These are phyloP conservation scores for Martensiomyces pterosporus DNA, from an alignment of 192 early-diverging fungal species.

Conservation along the genomic window DNA sequence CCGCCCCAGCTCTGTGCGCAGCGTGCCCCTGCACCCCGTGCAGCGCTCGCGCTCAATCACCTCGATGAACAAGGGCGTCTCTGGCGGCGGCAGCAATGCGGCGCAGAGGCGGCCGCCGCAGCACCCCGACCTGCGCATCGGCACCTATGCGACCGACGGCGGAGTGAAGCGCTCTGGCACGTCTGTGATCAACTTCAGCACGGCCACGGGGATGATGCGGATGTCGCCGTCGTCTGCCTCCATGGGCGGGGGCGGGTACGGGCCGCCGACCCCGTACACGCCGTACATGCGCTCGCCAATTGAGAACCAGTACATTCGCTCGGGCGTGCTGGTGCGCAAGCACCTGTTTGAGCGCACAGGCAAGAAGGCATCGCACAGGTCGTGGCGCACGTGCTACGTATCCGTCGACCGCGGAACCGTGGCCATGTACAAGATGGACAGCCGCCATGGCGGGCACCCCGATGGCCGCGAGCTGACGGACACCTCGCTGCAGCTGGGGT, in stretches of 20 bases:
- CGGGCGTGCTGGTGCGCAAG: conserved; percentile 75
- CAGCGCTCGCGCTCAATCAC: conserved; percentile 46
- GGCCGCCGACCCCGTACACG: conserved; percentile 25
- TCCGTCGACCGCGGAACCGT: conserved; percentile 72
- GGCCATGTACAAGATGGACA: conserved; percentile 77
- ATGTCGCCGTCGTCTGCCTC: conserved; percentile 44
- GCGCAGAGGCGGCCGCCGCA: conserved; percentile 21
- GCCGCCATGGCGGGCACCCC: conserved; percentile 37
- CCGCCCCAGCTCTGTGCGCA: conserved; percentile 48
- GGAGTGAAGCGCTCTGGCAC: conserved; percentile 21
- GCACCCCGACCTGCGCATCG: conserved; percentile 26
- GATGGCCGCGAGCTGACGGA: conserved; percentile 53
- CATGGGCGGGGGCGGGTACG: conserved; percentile 25
- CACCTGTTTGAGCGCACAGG: conserved; percentile 71
- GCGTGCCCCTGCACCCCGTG: conserved; percentile 44
- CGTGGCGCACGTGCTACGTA: conserved; percentile 80
- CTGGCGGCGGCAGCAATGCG: neutral
- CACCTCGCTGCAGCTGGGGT: conserved; percentile 51
- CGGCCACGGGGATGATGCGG: too few species aligned
- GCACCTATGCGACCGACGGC: conserved; percentile 10
- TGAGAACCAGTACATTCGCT: conserved; percentile 49
- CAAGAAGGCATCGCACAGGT: conserved; percentile 76
- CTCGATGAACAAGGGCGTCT: conserved; percentile 29
- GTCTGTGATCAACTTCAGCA: conserved; percentile 27
- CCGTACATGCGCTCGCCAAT: conserved; percentile 45